phyloP scores from a whole-genome alignment of 176 grass and related monocot genomes.

The Cenchrus purpureus region DNA sequence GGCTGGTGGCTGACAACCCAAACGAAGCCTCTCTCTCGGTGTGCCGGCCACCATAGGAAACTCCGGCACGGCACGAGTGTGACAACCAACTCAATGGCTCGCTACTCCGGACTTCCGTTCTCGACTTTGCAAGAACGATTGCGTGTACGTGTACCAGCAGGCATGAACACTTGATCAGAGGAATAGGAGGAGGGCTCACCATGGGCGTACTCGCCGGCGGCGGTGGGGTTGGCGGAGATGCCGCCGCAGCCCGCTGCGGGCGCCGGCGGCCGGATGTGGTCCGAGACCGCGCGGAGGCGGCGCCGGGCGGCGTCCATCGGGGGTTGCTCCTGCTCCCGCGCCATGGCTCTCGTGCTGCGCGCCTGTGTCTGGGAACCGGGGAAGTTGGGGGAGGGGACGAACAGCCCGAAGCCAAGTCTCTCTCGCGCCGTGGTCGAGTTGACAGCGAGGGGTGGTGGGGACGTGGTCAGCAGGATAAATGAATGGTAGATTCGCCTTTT shows the following conservation, averaged over 20 bases:
- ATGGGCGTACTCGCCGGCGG: constrained; percentile 66
- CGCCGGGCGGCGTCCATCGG: constrained; percentile 63
- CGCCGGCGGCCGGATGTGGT: constrained; percentile 54
- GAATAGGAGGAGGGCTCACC: constrained; percentile 34
- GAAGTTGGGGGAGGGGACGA: too few species aligned
- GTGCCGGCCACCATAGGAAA: too few species aligned
- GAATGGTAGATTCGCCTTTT: background rate
- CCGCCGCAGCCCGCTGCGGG: background rate
- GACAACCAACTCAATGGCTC: too few species aligned
- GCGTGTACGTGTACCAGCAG: too few species aligned
- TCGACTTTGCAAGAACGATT: too few species aligned
- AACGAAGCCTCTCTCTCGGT: too few species aligned
- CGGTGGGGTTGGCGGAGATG: constrained; percentile 53
- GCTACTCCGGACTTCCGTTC: too few species aligned
- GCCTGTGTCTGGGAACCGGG: background rate
- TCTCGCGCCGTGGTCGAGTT: too few species aligned
- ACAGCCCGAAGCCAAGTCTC: too few species aligned
- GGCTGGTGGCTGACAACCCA: too few species aligned
- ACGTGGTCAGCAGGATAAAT: background rate
- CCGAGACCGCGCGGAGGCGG: constrained; percentile 63
- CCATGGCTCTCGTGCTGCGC: too few species aligned
- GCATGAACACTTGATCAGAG: background rate
- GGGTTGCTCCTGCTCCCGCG: background rate
- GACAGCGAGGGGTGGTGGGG: background rate
- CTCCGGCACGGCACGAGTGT: too few species aligned